Conservation (phyloP, 208 protist species). For the Tetramitus jugosus region DNA sequence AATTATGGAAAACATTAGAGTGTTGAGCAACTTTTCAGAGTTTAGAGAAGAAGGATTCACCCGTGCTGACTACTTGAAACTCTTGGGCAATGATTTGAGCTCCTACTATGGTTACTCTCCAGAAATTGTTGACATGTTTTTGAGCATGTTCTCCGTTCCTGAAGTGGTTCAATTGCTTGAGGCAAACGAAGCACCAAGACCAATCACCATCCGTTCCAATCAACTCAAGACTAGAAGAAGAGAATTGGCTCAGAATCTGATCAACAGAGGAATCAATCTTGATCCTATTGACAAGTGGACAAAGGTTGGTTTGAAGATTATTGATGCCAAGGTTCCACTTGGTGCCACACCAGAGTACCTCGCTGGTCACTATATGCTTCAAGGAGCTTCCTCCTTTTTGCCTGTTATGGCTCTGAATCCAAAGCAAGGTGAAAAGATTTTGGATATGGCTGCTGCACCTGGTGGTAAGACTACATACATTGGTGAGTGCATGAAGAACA, state of each 20-base stretch:
- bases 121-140: conserved; percentile 79
- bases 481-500: conserved; percentile 95
- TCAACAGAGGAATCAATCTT: conserved; percentile 91
- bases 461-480: conserved; percentile 98
- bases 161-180: conserved; percentile 92
- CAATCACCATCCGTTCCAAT: conserved; percentile 95
- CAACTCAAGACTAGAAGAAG: conserved; percentile 89
- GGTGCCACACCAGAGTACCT: conserved; percentile 98
- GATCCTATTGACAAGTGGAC: conserved; percentile 88
- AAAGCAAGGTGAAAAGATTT: conserved; percentile 77
- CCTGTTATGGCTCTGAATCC: conserved; percentile 93
- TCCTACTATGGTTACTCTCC: conserved; percentile 89
- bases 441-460: conserved; percentile 97
- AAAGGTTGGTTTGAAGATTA: conserved; percentile 95
- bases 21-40: conserved; percentile 81
- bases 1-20: conserved; percentile 72
- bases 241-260: conserved; percentile 86
- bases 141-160: conserved; percentile 81
- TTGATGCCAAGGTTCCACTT: conserved; percentile 92
- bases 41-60: conserved; percentile 65
- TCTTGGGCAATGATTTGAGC: conserved; percentile 75
- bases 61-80: conserved; percentile 79
- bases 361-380: conserved; percentile 97
- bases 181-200: conserved; percentile 90
- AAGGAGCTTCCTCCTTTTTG: conserved; percentile 94